Evolutionary conservation across 148 eudicot genomes (phyloP), one percentile per base, ranked within the genome.

Genomic region (Talinum fruticosum): DNA sequence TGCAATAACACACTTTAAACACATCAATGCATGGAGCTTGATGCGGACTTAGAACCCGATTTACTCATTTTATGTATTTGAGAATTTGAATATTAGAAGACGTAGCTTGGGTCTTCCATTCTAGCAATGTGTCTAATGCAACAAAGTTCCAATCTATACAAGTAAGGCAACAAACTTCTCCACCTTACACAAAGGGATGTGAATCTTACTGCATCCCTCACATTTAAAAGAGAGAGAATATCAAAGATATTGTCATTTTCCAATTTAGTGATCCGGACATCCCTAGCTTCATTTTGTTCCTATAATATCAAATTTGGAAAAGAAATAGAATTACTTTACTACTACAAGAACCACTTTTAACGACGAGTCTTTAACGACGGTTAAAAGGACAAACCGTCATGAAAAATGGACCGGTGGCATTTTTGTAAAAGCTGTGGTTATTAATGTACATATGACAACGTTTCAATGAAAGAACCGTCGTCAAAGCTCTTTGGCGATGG

Each of bases 171-270:
- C 36, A 78, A 26, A 26, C 61, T 59, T 51, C 80, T 71, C 80
- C 80, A 77, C 15, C 75, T 77, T 57, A 21, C 70, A 3, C 74
- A 77, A 54, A 77, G 75, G 34, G 70, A 16, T 37, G 75, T 71
- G 18, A 70, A 59, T 70, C 54, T 78, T 33, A 70, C 68, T 30
- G 75, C 80, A 13, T 78, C 80, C 41, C 37, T 71, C 68, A 62
- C 30, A 21, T 47, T 70, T 49, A 78, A 13, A 45, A 1, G 80
- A 24, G 75, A 78, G 32, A 71, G 37, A n/a, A 78, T 71, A 30
- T 8, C 49, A 23, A 74, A 5, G 37, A 71, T 26, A 28, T 71
- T 77, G 37, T 69, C 80, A 71, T 78, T 59, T 23, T 69, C 16
- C 21, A 69, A 19, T 77, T 19, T 44, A 18, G 74, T 77, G 28